Evolutionary conservation across 805 yeast genomes (phyloP), one percentile per base, ranked within the genome.

Genomic region (Maudiozyma pseudohumilis): DNA sequence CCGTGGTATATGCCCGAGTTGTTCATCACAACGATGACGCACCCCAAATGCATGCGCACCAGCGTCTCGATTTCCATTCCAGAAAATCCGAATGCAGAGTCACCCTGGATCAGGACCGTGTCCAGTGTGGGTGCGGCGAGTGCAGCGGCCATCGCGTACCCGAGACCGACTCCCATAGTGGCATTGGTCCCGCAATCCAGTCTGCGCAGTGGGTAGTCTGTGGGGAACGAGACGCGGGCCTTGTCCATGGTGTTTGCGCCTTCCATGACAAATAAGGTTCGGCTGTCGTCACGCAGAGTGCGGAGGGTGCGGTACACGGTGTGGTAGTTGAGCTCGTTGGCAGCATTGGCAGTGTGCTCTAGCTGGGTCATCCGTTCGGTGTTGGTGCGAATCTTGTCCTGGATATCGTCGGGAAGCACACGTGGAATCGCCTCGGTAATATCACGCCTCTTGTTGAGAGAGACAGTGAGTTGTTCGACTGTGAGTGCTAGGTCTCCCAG

Each of bases 241-340:
- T 73, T 64, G 46, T 80, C 87, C 86, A 80, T 79, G 0, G 86
- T 77, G 49, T 78, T 77, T 1, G 87, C 86, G n/a, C 87, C 87
- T 53, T 80, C 87, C 4, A 77, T 66, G 1, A 79, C 69, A 27
- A 69, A 63, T 3, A 75, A 49, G 1, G 71, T 58, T 10, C 61
- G 46, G 6, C 53, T 42, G 32, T 57, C 56, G 24, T 52, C 42
- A 22, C 77, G 55, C 2, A 60, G 44, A 0, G 66, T 67, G 18
- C 75, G 56, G 9, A 79, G 59, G 0, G 58, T 56, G 13, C 64
- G 69, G 53, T 77, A 75, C 0, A 72, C 80, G 15, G 70, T 66
- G 46, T 74, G 67, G 50, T 80, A 80, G 32, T 62, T 68, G 35
- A 76, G 50, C 20, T 61, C 58, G 6, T 19, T 35, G 40, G 9